phyloP scores from a whole-genome alignment of 2,329 filamentous ascomycete genomes.

The Fusarium nisikadoi region DNA sequence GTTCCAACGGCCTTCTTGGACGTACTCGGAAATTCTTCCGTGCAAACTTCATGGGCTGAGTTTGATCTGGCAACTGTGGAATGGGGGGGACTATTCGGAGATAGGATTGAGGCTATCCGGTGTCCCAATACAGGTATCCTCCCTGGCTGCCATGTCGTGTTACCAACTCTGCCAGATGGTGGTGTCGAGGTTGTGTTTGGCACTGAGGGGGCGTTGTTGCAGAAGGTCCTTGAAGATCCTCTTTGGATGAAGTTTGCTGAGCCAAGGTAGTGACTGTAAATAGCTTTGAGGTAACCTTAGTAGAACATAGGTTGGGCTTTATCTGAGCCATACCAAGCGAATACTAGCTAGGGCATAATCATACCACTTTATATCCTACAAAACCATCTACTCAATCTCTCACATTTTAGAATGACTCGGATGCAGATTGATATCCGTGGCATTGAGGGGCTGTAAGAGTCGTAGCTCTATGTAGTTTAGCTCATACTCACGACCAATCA shows the following conservation, averaged over 20 bases:
- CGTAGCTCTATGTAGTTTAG: background rate
- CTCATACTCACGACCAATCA: accelerated
- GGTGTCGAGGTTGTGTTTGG: slow-evolving; percentile 25
- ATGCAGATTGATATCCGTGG: too few species aligned
- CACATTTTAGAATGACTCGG: too few species aligned
- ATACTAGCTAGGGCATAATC: too few species aligned
- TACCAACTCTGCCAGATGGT: slow-evolving; percentile 10
- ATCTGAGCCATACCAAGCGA: too few species aligned
- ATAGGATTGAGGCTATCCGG: slow-evolving; percentile 20
- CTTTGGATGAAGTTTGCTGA: slow-evolving; percentile 23
- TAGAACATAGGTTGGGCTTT: too few species aligned
- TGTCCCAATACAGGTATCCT: slow-evolving; percentile 14
- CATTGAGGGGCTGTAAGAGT: too few species aligned
- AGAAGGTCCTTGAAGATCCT: slow-evolving; percentile 3
- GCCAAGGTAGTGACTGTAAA: background rate
- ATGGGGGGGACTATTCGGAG: slow-evolving; percentile 10
- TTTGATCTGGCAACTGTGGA: slow-evolving; percentile 10
- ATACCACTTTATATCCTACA: too few species aligned
- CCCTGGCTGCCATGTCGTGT: slow-evolving; percentile 15
- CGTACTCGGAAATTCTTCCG: slow-evolving; percentile 7
- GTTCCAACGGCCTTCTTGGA: slow-evolving; percentile 25
- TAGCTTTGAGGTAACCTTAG: too few species aligned
- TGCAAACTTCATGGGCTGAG: slow-evolving; percentile 22
- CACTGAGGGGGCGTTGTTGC: background rate
- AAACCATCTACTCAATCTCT: too few species aligned